Conservation (phyloP, 2,329 filamentous ascomycete genomes). For the Mycogone perniciosa region DNA sequence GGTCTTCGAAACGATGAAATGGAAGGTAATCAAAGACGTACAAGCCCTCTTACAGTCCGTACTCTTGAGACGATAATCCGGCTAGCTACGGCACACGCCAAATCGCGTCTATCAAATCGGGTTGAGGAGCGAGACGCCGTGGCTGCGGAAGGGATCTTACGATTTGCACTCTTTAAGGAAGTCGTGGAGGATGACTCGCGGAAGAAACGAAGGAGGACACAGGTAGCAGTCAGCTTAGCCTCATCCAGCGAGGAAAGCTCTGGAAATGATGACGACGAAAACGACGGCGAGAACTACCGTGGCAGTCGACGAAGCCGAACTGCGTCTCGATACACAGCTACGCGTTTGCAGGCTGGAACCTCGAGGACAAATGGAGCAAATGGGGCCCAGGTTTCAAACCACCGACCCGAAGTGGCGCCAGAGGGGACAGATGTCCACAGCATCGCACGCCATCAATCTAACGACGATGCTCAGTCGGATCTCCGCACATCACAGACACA, state of each 20-base stretch:
- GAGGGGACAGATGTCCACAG: conserved; percentile 20
- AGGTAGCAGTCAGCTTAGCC: conserved; percentile 46
- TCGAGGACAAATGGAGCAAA: conserved; percentile 25
- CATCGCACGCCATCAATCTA: conserved; percentile 37
- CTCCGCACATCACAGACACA: conserved; percentile 35
- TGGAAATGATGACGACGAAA: conserved; percentile 52
- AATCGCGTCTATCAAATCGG: conserved; percentile 77
- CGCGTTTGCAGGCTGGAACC: conserved; percentile 12
- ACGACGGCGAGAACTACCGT: conserved; percentile 52
- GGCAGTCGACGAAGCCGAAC: conserved; percentile 42
- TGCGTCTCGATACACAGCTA: conserved; percentile 25
- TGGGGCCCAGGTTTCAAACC: neutral
- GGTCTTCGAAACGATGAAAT: conserved; percentile 92
- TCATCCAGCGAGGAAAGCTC: conserved; percentile 54
- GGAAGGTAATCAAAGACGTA: conserved; percentile 87
- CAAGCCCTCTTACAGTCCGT: conserved; percentile 92
- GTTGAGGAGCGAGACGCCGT: conserved; percentile 87
- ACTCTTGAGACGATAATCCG: conserved; percentile 97
- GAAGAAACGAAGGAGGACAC: conserved; percentile 73
- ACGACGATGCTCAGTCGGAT: conserved; percentile 30
- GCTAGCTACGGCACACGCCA: conserved; percentile 92
- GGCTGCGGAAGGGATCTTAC: conserved; percentile 80
- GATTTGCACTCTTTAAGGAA: conserved; percentile 97
- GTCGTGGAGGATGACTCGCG: conserved; percentile 72
- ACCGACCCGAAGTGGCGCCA: conserved; percentile 34